A percentile compares a stretch with the other conserved stretches of the same genome.
phyloP scores from a whole-genome alignment of 257 asterid species.

The Jaltomata sinuosa region DNA sequence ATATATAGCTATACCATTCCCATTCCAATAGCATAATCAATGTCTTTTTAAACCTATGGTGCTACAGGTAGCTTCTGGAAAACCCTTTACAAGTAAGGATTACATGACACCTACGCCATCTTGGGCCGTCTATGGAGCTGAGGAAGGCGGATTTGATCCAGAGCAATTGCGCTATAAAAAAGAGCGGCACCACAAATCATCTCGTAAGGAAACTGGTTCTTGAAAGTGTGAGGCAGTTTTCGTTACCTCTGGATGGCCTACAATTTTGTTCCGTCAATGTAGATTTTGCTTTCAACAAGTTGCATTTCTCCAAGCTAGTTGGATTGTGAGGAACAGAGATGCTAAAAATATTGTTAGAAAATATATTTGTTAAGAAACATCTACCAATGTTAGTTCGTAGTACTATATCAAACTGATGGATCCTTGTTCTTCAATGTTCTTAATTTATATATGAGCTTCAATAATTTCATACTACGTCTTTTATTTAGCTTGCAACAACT shows the following conservation, averaged over 20 bases:
- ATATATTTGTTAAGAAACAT: neutral
- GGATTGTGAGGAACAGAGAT: too few relatives aligned
- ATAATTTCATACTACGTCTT: too few relatives aligned
- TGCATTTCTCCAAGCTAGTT: neutral
- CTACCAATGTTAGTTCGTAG: neutral
- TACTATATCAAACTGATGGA: neutral
- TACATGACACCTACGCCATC: slow-evolving; percentile 89
- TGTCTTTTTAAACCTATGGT: neutral
- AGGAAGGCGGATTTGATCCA: slow-evolving; percentile 97
- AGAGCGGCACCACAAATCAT: slow-evolving; percentile 66
- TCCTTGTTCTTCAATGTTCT: neutral
- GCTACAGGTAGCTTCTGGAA: slow-evolving; percentile 67
- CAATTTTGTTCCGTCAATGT: slow-evolving; percentile 4
- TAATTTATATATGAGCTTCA: neutral
- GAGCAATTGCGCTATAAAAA: slow-evolving; percentile 67
- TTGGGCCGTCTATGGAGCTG: slow-evolving; percentile 97
- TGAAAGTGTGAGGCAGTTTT: neutral
- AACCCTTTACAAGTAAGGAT: slow-evolving; percentile 65
- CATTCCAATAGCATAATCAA: neutral
- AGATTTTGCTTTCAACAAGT: neutral
- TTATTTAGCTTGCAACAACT: too few relatives aligned
- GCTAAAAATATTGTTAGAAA: too few relatives aligned
- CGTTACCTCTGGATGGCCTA: slow-evolving; percentile 7
- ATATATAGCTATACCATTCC: neutral
- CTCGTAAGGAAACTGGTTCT: slow-evolving; percentile 19